These are phyloP conservation scores for Decorospora gaudefroyi DNA, from an alignment of 2,329 filamentous ascomycete species.

Conservation along the genomic window DNA sequence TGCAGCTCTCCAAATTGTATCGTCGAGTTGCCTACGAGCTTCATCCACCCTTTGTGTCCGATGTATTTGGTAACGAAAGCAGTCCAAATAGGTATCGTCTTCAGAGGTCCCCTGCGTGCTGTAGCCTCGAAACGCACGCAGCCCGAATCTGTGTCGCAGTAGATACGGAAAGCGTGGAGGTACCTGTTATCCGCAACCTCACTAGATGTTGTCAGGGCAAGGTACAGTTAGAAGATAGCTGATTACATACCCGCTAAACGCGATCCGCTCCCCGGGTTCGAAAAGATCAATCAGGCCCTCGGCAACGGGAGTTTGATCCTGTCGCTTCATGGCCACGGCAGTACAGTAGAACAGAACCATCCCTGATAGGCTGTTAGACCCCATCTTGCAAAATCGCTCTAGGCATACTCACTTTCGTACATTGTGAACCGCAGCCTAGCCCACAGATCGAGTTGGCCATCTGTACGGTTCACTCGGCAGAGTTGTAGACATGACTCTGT, in stretches of 20 bases:
- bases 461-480: conserved; percentile 46
- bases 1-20: conserved; percentile 57
- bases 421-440: conserved; percentile 59
- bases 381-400: not conserved
- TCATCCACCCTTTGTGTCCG: conserved; percentile 55
- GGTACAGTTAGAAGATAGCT: not conserved
- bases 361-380: conserved; percentile 40
- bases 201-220: conserved; percentile 41
- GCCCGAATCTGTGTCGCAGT: conserved; percentile 56
- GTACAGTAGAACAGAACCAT: conserved; percentile 63
- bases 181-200: conserved; percentile 58
- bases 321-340: conserved; percentile 61
- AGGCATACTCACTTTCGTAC: conserved; percentile 56
- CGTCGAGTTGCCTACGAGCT: conserved; percentile 48
- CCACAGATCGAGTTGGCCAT: conserved; percentile 56
- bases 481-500: conserved; percentile 50
- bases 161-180: conserved; percentile 60
- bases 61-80: conserved; percentile 51
- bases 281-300: conserved; percentile 55
- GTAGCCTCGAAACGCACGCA: conserved; percentile 63
- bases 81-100: conserved; percentile 64
- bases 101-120: conserved; percentile 57
- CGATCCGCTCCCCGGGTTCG: conserved; percentile 50
- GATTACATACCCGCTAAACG: conserved; percentile 56
- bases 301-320: conserved; percentile 54